A percentile compares a stretch with the other conserved stretches of the same genome.
Evolutionary conservation across 2,329 filamentous ascomycete species (phyloP).

Genomic region (Pseudocercospora fijiensis): DNA sequence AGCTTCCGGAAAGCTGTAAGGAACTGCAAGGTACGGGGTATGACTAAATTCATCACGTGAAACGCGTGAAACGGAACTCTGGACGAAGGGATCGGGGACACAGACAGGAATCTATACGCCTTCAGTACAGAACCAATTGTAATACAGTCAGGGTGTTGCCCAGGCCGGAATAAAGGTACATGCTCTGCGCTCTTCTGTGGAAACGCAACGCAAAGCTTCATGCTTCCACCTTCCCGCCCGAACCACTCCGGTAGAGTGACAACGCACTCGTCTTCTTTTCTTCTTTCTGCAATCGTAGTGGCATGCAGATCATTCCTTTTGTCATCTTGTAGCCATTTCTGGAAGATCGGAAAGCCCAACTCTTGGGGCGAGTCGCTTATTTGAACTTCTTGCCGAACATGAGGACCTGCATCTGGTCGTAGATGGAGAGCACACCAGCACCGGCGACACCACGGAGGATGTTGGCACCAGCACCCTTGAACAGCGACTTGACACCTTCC

Average conservation of each 20-base stretch:
- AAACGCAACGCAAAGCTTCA: constrained; percentile 24
- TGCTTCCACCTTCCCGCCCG: constrained; percentile 24
- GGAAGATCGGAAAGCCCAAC: constrained; percentile 12
- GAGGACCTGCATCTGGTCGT: constrained; percentile 98
- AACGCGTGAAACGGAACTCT: constrained; percentile 5
- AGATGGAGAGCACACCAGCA: constrained; percentile 99
- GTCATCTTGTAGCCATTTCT: constrained; percentile 19
- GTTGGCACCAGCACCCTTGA: constrained; percentile 99
- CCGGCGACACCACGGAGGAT: constrained; percentile 99
- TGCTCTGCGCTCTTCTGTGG: constrained; percentile 26
- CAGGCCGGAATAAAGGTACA: constrained; percentile 36
- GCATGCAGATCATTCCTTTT: constrained; percentile 33
- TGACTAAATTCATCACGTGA: constrained; percentile 7
- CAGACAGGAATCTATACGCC: constrained; percentile 33
- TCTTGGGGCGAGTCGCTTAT: constrained; percentile 36
- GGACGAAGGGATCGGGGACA: constrained; percentile 5
- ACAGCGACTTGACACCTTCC: constrained; percentile 98
- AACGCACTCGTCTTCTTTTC: constrained; percentile 21
- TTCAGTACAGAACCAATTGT: constrained; percentile 36
- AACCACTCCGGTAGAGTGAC: constrained; percentile 28
- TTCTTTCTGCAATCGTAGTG: constrained; percentile 34
- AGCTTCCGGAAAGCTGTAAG: neutral
- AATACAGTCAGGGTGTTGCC: constrained; percentile 37
- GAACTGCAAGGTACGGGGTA: constrained; percentile 2
- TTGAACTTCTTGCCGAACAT: constrained; percentile 99